Percentiles rank a stretch among this genome's conserved stretches.
Evolutionary conservation across 2,329 filamentous ascomycete genomes (phyloP).

Genomic region (Shiraia bambusicola): DNA sequence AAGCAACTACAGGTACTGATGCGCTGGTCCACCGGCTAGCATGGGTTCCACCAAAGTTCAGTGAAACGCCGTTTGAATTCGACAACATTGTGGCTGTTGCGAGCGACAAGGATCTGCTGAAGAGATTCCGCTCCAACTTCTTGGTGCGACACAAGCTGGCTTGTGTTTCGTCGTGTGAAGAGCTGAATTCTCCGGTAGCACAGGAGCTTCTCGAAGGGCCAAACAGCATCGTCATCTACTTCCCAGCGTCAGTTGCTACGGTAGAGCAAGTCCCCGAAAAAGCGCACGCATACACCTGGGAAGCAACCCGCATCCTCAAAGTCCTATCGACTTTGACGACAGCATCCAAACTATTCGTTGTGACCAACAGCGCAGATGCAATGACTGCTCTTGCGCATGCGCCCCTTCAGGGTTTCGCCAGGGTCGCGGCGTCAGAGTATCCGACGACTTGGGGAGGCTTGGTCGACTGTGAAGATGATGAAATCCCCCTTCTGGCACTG

Average conservation of each 20-base stretch:
- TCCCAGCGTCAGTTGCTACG: no score
- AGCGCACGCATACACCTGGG: constrained; percentile 10
- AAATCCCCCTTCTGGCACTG: constrained; percentile 41
- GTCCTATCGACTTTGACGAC: constrained; percentile 1
- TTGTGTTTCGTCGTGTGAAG: not conserved
- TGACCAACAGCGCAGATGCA: constrained; percentile 24
- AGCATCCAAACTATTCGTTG: constrained; percentile 22
- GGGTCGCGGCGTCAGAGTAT: constrained; percentile 45
- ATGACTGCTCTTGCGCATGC: constrained; percentile 33
- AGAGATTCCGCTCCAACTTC: constrained; percentile 5
- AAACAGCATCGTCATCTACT: no score
- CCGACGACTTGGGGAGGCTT: constrained; percentile 44
- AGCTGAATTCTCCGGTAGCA: no score
- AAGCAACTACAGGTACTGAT: constrained; percentile 23
- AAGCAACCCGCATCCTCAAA: constrained; percentile 3
- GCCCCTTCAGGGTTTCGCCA: constrained; percentile 39
- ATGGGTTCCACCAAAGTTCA: constrained; percentile 41
- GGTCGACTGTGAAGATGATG: constrained; percentile 10
- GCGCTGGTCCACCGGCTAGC: constrained; percentile 43
- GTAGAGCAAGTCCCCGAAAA: constrained; percentile 14
- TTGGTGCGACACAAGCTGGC: not conserved
- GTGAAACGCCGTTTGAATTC: constrained; percentile 31
- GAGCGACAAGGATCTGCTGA: constrained; percentile 1
- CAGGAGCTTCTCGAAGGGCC: no score
- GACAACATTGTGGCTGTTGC: constrained; percentile 23